Conservation (phyloP, 305 asterid species). For the Stenogyne calaminthoides region DNA sequence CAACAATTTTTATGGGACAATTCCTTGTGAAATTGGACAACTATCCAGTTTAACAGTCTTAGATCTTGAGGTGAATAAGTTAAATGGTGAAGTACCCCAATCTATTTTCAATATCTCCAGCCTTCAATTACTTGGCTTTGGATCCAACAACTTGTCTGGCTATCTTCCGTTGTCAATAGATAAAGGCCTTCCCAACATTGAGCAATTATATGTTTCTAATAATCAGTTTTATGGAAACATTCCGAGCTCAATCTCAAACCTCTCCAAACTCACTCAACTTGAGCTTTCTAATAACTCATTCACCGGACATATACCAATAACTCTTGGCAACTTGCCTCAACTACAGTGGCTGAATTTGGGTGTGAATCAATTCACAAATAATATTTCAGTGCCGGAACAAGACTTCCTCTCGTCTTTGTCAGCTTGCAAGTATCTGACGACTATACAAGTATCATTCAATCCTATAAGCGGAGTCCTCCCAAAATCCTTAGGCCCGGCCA, state of each 20-base stretch:
- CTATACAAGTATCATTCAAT: neutral
- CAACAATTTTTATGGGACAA: conserved; percentile 4
- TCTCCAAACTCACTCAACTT: neutral
- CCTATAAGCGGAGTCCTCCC: conserved; percentile 25
- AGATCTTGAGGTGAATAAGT: neutral
- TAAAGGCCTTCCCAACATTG: conserved; percentile 19
- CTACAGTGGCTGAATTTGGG: neutral
- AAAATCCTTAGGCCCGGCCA: conserved; percentile 20
- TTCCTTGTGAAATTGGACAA: conserved; percentile 26
- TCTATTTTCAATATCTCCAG: conserved; percentile 29
- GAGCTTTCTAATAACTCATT: conserved; percentile 4
- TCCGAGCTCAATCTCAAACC: conserved; percentile 25
- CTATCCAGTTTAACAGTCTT: neutral
- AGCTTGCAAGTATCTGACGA: neutral
- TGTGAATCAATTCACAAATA: neutral
- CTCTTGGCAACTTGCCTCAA: conserved; percentile 19
- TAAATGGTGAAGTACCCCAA: neutral
- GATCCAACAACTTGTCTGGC: conserved; percentile 6
- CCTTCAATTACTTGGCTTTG: neutral
- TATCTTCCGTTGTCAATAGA: conserved; percentile 24
- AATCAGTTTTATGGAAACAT: conserved; percentile 26
- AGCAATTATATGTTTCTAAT: rapidly evolving
- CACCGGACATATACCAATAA: conserved; percentile 29
- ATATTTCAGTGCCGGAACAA: neutral
- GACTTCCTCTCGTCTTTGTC: neutral